A percentile compares a stretch with the other conserved stretches of the same genome.
phyloP scores from a whole-genome alignment of 306 rosid species.

The Cucumis sativus region Cucumber_9930_V3 NC_026655.2:6192001-6192500 shows the following conservation, averaged over 20 bases:
- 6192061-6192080: too few species aligned
- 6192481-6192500: conserved; percentile 4
- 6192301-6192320: neutral
- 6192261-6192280: neutral
- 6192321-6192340: neutral
- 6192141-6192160: too few species aligned
- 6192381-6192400: neutral
- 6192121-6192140: too few species aligned
- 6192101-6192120: too few species aligned
- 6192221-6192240: too few species aligned
- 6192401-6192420: neutral
- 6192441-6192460: neutral
- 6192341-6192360: neutral
- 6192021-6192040: too few species aligned
- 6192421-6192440: neutral
- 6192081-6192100: too few species aligned
- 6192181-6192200: neutral
- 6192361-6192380: neutral
- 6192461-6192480: neutral
- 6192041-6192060: too few species aligned
- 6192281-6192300: neutral
- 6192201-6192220: too few species aligned
- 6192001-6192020: neutral
- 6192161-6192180: too few species aligned
- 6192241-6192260: neutral